Percentiles rank a stretch among this genome's conserved stretches.
Conservation (phyloP, 2,329 filamentous ascomycete species). For the Raffaelea ambrosiae region DNA sequence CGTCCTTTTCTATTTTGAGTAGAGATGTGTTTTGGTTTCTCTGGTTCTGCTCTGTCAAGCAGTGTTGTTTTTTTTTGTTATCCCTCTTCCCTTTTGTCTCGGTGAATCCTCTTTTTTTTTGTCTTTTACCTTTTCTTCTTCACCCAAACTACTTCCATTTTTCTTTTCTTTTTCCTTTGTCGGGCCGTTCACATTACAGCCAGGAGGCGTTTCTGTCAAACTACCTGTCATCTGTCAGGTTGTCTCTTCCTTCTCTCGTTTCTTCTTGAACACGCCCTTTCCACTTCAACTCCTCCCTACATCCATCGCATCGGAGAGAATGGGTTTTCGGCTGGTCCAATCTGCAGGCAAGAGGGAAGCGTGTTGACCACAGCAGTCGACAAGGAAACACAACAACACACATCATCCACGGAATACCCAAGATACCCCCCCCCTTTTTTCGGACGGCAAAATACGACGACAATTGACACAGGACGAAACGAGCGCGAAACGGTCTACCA, state of each 20-base stretch:
- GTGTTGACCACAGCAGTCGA: not conserved
- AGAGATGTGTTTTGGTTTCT: too few species aligned
- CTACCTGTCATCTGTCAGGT: not conserved
- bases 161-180: not conserved
- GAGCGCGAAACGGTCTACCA: not conserved
- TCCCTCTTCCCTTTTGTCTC: not conserved
- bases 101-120: not conserved
- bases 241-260: not conserved
- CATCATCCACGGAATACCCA: not conserved
- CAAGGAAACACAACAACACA: not conserved
- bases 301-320: not conserved
- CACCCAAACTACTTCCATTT: not conserved
- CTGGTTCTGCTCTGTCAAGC: not conserved
- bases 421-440: not conserved
- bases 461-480: too few species aligned
- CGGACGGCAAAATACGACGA: too few species aligned
- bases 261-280: not conserved
- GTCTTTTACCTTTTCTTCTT: not conserved
- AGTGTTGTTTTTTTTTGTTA: not conserved
- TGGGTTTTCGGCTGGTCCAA: not conserved
- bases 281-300: not conserved
- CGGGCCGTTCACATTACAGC: not conserved
- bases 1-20: too few species aligned
- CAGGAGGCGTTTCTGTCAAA: too few species aligned
- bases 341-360: slow-evolving; percentile 1